Percentiles rank a stretch among this genome's conserved stretches.
phyloP scores from a whole-genome alignment of 352 stramenopile species.

The Bremia lactucae region DNA sequence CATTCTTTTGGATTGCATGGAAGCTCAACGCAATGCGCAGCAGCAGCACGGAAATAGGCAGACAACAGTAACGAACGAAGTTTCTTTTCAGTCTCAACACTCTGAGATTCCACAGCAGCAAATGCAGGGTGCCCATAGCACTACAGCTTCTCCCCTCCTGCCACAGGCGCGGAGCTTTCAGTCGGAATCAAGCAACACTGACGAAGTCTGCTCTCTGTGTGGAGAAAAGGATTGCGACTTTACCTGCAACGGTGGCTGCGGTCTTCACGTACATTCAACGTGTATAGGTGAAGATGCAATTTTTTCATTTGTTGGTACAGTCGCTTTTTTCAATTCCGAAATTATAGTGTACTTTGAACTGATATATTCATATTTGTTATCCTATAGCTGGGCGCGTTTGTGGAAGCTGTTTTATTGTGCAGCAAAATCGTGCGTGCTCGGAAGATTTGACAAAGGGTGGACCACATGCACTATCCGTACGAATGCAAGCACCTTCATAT shows the following conservation, averaged over 20 bases:
- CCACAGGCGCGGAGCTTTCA: slow-evolving; percentile 12
- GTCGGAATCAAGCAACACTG: slow-evolving; percentile 9
- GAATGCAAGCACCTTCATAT: not conserved
- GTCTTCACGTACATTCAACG: slow-evolving; percentile 36
- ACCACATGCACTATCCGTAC: slow-evolving; percentile 38
- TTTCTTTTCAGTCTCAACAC: slow-evolving; percentile 2
- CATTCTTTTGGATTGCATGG: slow-evolving; percentile 1
- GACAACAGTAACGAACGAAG: not conserved
- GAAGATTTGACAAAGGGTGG: slow-evolving; percentile 65
- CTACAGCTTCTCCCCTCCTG: not conserved
- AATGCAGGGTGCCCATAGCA: not conserved
- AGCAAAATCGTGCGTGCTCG: slow-evolving; percentile 53
- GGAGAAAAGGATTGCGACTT: slow-evolving; percentile 39
- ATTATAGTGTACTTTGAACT: not conserved
- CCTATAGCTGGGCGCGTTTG: slow-evolving; percentile 46
- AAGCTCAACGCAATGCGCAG: slow-evolving; percentile 15
- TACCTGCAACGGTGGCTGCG: slow-evolving; percentile 48
- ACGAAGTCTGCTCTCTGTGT: slow-evolving; percentile 40
- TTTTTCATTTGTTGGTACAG: slow-evolving; percentile 36
- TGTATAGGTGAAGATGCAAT: slow-evolving; percentile 56
- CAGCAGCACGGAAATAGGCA: slow-evolving; percentile 12
- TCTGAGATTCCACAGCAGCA: slow-evolving; percentile 1
- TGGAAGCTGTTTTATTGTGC: slow-evolving; percentile 60
- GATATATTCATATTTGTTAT: not conserved
- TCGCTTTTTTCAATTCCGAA: slow-evolving; percentile 7